phyloP scores from a whole-genome alignment of 2,329 filamentous ascomycete species.

The Ophiocordyceps sinensis region DNA sequence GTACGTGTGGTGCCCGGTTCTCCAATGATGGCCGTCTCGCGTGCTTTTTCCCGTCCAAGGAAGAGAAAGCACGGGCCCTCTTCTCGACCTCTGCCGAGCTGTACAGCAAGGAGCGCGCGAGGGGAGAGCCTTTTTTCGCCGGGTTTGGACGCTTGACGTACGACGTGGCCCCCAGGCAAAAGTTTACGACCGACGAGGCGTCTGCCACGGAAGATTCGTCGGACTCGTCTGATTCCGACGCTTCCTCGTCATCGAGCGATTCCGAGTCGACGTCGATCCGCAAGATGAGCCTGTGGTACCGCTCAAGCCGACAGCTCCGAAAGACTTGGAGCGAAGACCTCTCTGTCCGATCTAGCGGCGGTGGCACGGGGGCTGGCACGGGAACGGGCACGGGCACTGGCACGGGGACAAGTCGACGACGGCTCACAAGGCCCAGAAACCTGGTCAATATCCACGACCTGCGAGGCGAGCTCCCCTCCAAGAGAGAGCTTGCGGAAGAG shows the following conservation, averaged over 20 bases:
- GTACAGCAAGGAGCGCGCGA: slow-evolving; percentile 31
- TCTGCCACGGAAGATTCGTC: slow-evolving; percentile 37
- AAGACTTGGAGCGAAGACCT: slow-evolving; percentile 43
- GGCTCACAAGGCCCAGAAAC: slow-evolving; percentile 43
- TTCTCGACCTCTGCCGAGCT: slow-evolving; percentile 32
- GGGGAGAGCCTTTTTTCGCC: slow-evolving; percentile 40
- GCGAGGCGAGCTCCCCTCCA: slow-evolving; percentile 60
- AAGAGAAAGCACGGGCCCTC: slow-evolving; percentile 39
- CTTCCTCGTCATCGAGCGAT: slow-evolving; percentile 36
- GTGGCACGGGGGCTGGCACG: slow-evolving; percentile 35
- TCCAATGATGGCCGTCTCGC: slow-evolving; percentile 47
- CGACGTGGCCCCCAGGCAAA: slow-evolving; percentile 32
- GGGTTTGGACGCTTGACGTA: slow-evolving; percentile 41
- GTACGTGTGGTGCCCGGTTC: slow-evolving; percentile 46
- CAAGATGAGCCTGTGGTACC: slow-evolving; percentile 42
- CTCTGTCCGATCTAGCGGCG: slow-evolving; percentile 44
- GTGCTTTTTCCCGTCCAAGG: slow-evolving; percentile 56
- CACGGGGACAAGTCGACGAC: slow-evolving; percentile 35
- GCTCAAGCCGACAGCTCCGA: slow-evolving; percentile 33
- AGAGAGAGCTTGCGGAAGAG: slow-evolving; percentile 57
- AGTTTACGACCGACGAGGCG: slow-evolving; percentile 31
- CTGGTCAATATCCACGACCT: slow-evolving; percentile 61
- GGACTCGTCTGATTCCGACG: slow-evolving; percentile 33
- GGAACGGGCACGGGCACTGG: slow-evolving; percentile 38
- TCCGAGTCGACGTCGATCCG: slow-evolving; percentile 51